These are phyloP conservation scores for Thraustochytrium striatum DNA, from an alignment of 352 stramenopile genomes.

Conservation along the genomic window DNA sequence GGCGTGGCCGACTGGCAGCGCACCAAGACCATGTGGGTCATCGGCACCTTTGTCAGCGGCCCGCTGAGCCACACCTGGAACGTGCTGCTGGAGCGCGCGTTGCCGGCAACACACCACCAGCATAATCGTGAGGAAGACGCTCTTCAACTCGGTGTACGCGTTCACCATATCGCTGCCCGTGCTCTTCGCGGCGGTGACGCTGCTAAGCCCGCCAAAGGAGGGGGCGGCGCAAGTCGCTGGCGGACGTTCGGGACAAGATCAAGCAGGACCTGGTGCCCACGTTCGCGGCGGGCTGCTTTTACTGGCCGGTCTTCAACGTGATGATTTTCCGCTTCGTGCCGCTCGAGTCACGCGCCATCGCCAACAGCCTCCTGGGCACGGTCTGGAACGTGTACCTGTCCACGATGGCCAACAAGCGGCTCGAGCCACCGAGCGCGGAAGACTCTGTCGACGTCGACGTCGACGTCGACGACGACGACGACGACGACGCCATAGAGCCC, in stretches of 20 bases:
- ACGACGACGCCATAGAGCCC: too few relatives aligned
- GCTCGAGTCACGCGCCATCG: background rate
- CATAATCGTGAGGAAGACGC: slow-evolving; percentile 40
- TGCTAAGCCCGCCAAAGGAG: background rate
- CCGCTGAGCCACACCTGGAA: slow-evolving; percentile 29
- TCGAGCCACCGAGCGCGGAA: too few relatives aligned
- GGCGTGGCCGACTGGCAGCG: slow-evolving; percentile 12
- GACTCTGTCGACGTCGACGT: too few relatives aligned
- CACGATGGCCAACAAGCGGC: slow-evolving; percentile 44
- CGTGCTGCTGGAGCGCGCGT: slow-evolving; percentile 15
- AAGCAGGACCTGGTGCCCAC: slow-evolving; percentile 32
- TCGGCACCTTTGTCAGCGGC: slow-evolving; percentile 35
- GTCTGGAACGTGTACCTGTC: slow-evolving; percentile 47
- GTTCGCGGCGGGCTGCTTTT: slow-evolving; percentile 8
- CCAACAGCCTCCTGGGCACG: background rate
- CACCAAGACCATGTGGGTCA: background rate
- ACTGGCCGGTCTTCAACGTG: slow-evolving; percentile 43
- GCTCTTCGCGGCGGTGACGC: slow-evolving; percentile 33
- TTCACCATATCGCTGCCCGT: slow-evolving; percentile 38
- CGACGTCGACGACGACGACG: too few relatives aligned
- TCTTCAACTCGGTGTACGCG: slow-evolving; percentile 13
- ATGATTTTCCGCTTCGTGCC: slow-evolving; percentile 29
- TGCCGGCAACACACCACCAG: background rate
- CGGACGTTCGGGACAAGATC: slow-evolving; percentile 39
- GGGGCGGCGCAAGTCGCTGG: background rate